phyloP scores from a whole-genome alignment of 1,139 yeast species.

The Saccharomyces hybrid region DNA sequence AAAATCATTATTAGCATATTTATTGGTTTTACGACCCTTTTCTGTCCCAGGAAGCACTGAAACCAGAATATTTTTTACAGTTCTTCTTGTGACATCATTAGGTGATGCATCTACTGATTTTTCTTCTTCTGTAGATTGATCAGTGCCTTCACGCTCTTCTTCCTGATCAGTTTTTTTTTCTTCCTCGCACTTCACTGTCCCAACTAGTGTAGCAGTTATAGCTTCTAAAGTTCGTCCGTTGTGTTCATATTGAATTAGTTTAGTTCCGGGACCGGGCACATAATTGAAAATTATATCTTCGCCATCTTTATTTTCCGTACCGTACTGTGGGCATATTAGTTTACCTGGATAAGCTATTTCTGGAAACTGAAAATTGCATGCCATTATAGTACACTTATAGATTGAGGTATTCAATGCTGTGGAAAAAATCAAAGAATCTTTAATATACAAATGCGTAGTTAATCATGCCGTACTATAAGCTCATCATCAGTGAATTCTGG shows the following conservation, averaged over 20 bases:
- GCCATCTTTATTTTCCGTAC: slow-evolving; percentile 22
- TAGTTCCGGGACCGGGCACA: slow-evolving; percentile 43
- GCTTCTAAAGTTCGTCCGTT: slow-evolving; percentile 32
- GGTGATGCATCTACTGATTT: neutral
- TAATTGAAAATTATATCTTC: slow-evolving; percentile 34
- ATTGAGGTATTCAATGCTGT: neutral
- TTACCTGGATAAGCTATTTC: slow-evolving; percentile 73
- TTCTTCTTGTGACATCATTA: slow-evolving; percentile 10
- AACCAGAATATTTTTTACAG: slow-evolving; percentile 12
- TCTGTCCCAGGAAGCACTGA: slow-evolving; percentile 16
- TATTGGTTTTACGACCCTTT: slow-evolving; percentile 10
- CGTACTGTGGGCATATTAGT: slow-evolving; percentile 42
- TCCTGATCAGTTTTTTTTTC: slow-evolving; percentile 13
- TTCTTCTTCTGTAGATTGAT: slow-evolving; percentile 6
- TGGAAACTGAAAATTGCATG: slow-evolving; percentile 27
- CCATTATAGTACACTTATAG: slow-evolving; percentile 1
- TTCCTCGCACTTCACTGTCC: slow-evolving; percentile 41
- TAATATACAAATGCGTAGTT: neutral
- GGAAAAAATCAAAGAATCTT: neutral
- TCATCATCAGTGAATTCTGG: neutral
- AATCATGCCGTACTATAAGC: neutral
- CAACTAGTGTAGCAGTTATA: slow-evolving; percentile 63
- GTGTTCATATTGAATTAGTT: slow-evolving; percentile 23
- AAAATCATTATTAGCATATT: slow-evolving; percentile 29
- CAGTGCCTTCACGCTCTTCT: slow-evolving; percentile 10